Evolutionary conservation across 805 yeast species (phyloP), one percentile per base, ranked within the genome.

Genomic region (Metschnikowia lunata): DNA sequence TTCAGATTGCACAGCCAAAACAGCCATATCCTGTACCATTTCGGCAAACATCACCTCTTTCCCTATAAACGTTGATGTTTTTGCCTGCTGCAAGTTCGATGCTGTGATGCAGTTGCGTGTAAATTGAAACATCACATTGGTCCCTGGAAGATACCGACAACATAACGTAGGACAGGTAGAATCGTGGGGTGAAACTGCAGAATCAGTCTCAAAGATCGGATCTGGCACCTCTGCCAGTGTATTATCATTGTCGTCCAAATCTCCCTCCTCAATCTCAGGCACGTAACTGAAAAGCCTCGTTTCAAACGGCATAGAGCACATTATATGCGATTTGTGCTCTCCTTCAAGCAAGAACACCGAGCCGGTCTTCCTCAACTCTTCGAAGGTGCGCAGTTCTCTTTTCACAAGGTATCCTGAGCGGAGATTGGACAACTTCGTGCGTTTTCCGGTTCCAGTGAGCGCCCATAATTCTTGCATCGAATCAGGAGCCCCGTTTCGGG

Each of bases 381-480:
- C 64, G 42, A 62, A 66, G 0, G 61, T 50, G 13, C 57, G 58
- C 26, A 64, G 52, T 11, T 46, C 51, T 35, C 66, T 53, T 18
- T 43, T 44, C 4, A 67, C 64, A 9, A 48, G 26, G 40, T 64
- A 65, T 1, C 75, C 76, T 30, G 46, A 28, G 29, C 69, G 54
- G 4, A 71, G 48, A 18, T 66, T 69, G 7, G 62, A 52, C 12
- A 71, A 47, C 34, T 61, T 59, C 3, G 71, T 55, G 37, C 67
- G 50, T 39, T 61, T 66, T 1, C 69, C 71, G 1, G 52, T 37
- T 2, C 75, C 74, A 1, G 70, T 56, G 8, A 71, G 50, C 1
- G 68, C 65, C 75, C 79, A 75, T 1, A 75, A 45, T 40, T 75
- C 79, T 41, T 72, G 69, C 6, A 53, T 49, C 1, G 60, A 51